Evolutionary conservation across 371 early-diverging fungal genomes (phyloP).

Genomic region (Circinella umbellata): DNA sequence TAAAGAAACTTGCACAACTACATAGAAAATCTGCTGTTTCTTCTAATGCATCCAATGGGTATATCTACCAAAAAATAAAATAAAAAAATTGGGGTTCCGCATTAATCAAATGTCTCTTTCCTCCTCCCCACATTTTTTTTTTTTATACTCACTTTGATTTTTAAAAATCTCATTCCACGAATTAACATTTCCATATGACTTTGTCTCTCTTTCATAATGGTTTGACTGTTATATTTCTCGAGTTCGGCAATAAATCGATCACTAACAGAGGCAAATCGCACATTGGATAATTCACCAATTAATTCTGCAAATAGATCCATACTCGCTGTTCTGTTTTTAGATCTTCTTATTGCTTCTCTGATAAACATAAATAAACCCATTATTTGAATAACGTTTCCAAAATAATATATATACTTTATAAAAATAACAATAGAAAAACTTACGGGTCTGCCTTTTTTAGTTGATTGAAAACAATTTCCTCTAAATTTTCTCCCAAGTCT

Average conservation of each 20-base stretch:
- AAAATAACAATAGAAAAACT: slow-evolving; percentile 26
- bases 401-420: neutral
- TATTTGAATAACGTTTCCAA: no score
- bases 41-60: slow-evolving; percentile 91
- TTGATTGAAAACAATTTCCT: slow-evolving; percentile 92
- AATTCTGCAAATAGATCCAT: slow-evolving; percentile 88
- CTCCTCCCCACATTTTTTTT: neutral
- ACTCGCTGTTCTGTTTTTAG: slow-evolving; percentile 85
- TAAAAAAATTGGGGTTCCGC: neutral
- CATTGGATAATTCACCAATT: slow-evolving; percentile 85
- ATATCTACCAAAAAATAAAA: slow-evolving; percentile 59
- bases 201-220: slow-evolving; percentile 69
- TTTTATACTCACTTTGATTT: slow-evolving; percentile 68
- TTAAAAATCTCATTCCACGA: slow-evolving; percentile 88
- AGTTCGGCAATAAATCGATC: slow-evolving; percentile 92
- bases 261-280: slow-evolving; percentile 91
- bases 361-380: no score
- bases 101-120: neutral
- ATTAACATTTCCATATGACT: slow-evolving; percentile 86
- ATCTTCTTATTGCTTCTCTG: slow-evolving; percentile 77
- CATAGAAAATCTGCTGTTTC: slow-evolving; percentile 93
- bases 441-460: slow-evolving; percentile 89
- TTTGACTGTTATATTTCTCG: slow-evolving; percentile 69
- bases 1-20: slow-evolving; percentile 87
- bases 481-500: slow-evolving; percentile 88